Evolutionary conservation across 2,329 filamentous ascomycete species (phyloP).

Genomic region (Clonostachys chloroleuca): DNA sequence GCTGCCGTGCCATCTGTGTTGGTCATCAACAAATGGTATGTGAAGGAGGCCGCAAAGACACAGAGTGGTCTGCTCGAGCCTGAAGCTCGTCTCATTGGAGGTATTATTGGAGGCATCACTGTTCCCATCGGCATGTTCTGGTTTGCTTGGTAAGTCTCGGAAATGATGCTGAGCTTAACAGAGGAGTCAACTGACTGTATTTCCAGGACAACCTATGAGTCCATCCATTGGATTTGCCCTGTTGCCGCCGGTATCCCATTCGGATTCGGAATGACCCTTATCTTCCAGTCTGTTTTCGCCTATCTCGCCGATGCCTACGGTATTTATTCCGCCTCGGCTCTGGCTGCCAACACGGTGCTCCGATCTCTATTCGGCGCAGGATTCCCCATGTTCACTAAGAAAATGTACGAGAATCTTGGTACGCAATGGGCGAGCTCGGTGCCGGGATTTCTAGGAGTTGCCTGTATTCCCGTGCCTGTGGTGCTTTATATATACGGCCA

Average conservation of each 20-base stretch:
- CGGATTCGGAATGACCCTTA: conserved; percentile 50
- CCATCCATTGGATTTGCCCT: conserved; percentile 47
- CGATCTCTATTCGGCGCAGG: conserved; percentile 62
- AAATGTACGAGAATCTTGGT: conserved; percentile 46
- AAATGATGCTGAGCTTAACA: not conserved
- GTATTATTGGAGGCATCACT: conserved; percentile 46
- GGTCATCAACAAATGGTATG: conserved; percentile 22
- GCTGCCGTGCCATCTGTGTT: conserved; percentile 42
- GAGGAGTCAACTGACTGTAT: not conserved
- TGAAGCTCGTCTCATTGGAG: conserved; percentile 50
- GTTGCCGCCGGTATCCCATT: conserved; percentile 31
- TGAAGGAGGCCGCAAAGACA: not conserved
- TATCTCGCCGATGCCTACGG: conserved; percentile 62
- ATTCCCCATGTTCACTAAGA: conserved; percentile 62
- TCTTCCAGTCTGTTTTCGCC: conserved; percentile 56
- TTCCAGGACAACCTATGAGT: conserved; percentile 35
- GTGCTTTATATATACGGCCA: conserved; percentile 56
- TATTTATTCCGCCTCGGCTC: conserved; percentile 65
- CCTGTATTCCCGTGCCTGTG: conserved; percentile 53
- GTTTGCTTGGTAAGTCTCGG: conserved; percentile 43
- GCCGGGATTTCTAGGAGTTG: conserved; percentile 63
- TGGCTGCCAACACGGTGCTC: conserved; percentile 65
- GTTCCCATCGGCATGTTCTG: conserved; percentile 54
- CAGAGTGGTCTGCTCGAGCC: conserved; percentile 19
- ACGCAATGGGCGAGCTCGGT: conserved; percentile 68